Evolutionary conservation across 2,329 filamentous ascomycete genomes (phyloP).

Genomic region (Seiridium unicorne): DNA sequence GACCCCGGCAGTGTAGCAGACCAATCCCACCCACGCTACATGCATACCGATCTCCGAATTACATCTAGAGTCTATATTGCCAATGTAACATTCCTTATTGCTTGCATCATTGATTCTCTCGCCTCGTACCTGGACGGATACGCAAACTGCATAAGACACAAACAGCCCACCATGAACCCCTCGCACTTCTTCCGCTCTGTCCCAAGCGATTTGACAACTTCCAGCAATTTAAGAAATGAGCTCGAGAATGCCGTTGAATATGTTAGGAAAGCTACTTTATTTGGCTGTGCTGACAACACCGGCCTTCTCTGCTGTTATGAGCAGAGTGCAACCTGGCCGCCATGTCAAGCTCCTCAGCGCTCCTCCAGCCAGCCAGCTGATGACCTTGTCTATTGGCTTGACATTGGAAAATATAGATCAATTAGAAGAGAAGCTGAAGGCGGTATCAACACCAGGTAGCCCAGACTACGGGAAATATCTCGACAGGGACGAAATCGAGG

Average conservation of each 20-base stretch:
- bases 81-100: not conserved
- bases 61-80: not conserved
- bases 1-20: not conserved
- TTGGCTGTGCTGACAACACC: constrained; percentile 6
- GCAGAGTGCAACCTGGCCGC: constrained; percentile 8
- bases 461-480: constrained; percentile 21
- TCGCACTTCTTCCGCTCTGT: not conserved
- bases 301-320: constrained; percentile 12
- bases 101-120: not conserved
- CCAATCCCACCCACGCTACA: not conserved
- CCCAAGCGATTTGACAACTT: no score
- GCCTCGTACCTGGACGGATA: not conserved
- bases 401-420: constrained; percentile 21
- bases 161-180: not conserved
- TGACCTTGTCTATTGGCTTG: constrained; percentile 23
- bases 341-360: constrained; percentile 5
- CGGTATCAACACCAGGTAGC: constrained; percentile 20
- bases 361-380: constrained; percentile 9
- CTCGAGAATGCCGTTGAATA: not conserved
- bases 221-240: not conserved
- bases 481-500: constrained; percentile 17
- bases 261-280: constrained; percentile 1
- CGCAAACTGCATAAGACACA: not conserved
- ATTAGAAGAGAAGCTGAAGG: constrained; percentile 17
- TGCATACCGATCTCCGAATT: not conserved